Base-by-base conservation (phyloP, 2,329 filamentous ascomycete species). In the Colletotrichum lupini region DNA sequence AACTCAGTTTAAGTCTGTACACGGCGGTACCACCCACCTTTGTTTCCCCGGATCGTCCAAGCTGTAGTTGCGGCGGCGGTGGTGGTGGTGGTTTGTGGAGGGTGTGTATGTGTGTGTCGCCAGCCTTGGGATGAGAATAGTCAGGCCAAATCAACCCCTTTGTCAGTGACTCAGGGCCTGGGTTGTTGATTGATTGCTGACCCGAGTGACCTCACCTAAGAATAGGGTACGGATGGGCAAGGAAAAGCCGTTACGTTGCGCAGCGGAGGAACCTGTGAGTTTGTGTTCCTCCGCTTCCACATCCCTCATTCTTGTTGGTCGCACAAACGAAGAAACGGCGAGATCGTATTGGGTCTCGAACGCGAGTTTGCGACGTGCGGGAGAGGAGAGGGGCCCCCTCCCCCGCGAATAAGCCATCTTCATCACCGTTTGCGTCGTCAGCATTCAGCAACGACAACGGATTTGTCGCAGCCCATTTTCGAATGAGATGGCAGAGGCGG, bases 341-440 rank as follows among this genome's bases (percentile, higher is more conserved):
- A 52, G 60, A 37, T 65, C 52, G 70, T 67, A 73, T 73, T 70
- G 70, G 70, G 26, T 37, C 56, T 64, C 61, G 67, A 70, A 57
- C 46, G 67, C 16, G 24, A 59, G n/a, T 73, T 69, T 73, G 59
- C 66, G 59, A 57, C 60, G 46, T 22, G 37, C 14, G 37, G 14
- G 37, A 42, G 37, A 42, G 5, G 46, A 64, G 62, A 57, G 37
- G 37, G 32, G n/a, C 24, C 28, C 28, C 26, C 37, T 63, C 32
- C 4, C 28, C 22, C 37, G n/a, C 46, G 46, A 26, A 35, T 22
- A 46, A 61, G 12, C 42, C 42, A n/a, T 28, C 26, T 30, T 32
- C 52, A 49, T 53, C 35, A 22, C 52, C 60, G 60, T 57, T 73
- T 70, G 70, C 70, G 56, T 73, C 70, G 67, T 70, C 59, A 70